phyloP scores from a whole-genome alignment of 2,329 filamentous ascomycete genomes.

The Aspergillus arachidicola region DNA sequence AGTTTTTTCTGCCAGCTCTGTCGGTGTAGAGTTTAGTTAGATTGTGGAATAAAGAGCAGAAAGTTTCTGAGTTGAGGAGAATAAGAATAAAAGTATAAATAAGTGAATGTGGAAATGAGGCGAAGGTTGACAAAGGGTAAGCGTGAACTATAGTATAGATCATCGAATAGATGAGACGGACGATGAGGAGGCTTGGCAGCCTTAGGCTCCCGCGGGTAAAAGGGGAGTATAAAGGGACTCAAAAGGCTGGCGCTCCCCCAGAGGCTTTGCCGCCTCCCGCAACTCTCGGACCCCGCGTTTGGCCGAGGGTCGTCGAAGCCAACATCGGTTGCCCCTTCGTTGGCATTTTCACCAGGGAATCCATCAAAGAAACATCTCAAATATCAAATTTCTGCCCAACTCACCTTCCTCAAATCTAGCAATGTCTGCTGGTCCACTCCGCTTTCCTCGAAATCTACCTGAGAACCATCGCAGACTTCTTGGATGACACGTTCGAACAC shows the following conservation, averaged over 20 bases:
- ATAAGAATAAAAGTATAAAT: neutral
- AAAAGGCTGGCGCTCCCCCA: constrained; percentile 41
- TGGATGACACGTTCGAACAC: constrained; percentile 92
- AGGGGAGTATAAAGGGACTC: constrained; percentile 45
- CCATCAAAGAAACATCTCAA: neutral
- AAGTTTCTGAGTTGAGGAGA: neutral
- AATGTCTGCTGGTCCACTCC: constrained; percentile 87
- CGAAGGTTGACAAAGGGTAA: neutral
- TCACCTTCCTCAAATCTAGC: constrained; percentile 84
- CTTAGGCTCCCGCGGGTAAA: constrained; percentile 30
- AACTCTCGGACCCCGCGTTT: constrained; percentile 36
- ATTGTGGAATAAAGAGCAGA: neutral
- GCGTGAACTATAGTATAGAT: constrained; percentile 1
- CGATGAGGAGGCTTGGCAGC: constrained; percentile 22
- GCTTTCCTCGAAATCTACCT: constrained; percentile 95
- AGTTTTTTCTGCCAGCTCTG: constrained; percentile 96
- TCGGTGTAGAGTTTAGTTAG: neutral
- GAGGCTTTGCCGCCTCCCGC: constrained; percentile 36
- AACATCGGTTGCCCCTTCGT: constrained; percentile 26
- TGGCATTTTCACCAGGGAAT: neutral
- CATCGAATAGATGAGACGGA: neutral
- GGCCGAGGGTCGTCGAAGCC: constrained; percentile 21
- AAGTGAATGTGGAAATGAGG: neutral
- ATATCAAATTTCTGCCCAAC: constrained; percentile 37
- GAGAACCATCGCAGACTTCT: constrained; percentile 85